Evolutionary conservation across 2,329 filamentous ascomycete genomes (phyloP).

Genomic region (Gliomastix tumulicola): DNA sequence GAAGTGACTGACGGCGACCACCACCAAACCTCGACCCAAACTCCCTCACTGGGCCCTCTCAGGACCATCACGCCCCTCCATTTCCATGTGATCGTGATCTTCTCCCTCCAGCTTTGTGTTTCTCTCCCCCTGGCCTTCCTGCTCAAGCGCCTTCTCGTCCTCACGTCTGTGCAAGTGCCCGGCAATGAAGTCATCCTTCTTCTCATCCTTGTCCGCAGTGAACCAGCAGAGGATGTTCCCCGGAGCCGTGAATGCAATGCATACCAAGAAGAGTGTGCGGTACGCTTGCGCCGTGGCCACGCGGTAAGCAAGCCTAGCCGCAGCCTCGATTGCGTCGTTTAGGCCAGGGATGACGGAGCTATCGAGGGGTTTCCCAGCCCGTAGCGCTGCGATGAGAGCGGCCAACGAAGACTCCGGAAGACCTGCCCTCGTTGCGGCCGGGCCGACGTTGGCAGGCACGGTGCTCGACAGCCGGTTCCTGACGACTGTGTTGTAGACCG

Average conservation of each 20-base stretch:
- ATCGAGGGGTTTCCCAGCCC: background rate
- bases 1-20: no score
- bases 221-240: constrained; percentile 8
- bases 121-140: background rate
- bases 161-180: no score
- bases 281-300: constrained; percentile 18
- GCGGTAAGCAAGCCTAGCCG: constrained; percentile 15
- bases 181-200: no score
- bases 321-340: constrained; percentile 14
- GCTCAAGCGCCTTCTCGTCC: background rate
- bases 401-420: constrained; percentile 15
- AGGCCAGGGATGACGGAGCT: constrained; percentile 13
- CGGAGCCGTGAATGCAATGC: constrained; percentile 16
- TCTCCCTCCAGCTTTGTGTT: no score
- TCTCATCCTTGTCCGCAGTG: constrained; percentile 5
- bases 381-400: constrained; percentile 15
- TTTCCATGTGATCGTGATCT: no score
- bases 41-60: no score
- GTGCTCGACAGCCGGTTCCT: constrained; percentile 12
- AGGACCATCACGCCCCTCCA: no score
- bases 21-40: no score
- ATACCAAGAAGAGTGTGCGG: constrained; percentile 17
- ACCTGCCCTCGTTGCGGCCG: constrained; percentile 16
- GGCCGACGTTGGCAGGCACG: constrained; percentile 10
- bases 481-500: constrained; percentile 20